Evolutionary conservation across 2,329 filamentous ascomycete genomes (phyloP), one percentile per base, ranked within the genome.

Genomic region (Scytalidium sp.): DNA sequence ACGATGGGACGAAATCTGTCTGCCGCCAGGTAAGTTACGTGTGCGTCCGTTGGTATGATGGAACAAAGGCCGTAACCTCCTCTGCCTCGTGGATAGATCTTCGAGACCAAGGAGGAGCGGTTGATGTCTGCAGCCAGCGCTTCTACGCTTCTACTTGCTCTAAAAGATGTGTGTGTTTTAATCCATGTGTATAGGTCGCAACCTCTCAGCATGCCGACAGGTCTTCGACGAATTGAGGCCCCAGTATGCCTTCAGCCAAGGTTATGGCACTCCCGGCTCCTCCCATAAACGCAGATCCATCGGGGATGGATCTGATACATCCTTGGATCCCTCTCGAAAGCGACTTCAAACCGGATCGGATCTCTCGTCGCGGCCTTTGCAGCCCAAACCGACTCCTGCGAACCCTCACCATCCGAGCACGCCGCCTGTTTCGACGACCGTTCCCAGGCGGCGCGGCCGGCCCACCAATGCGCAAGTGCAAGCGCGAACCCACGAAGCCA

Each of bases 1-100:
- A 49, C 66, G 66, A 57, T 79, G 75, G 75, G 68, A 69, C 47
- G 69, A 78, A 48, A 73, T 74, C 55, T 65, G 73, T 39, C 64
- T 79, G 51, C 76, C 76, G 54, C 65, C 65, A 60, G 75, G 76
- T 79, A 67, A 53, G 63, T 60, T 53, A 21, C 46, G 49, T 46
- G 46, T 48, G 50, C 45, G 48, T n/a, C n/a, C n/a, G n/a, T n/a
- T n/a, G n/a, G n/a, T n/a, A n/a, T n/a, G n/a, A n/a, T n/a, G n/a
- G n/a, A 46, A 40, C 47, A 53, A 54, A 47, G 50, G 52, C 51
- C 50, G 51, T 51, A 49, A 51, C 47, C 47, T 50, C 44, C 46
- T 46, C 41, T 50, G 22, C 47, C 49, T 49, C 36, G 32, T 15
- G 32, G 32, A 8, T n/a, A 36, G n/a, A 36, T n/a, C 32, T 36